Conservation (phyloP, 768 basidiomycete species). For the Psilocybe cubensis region DNA sequence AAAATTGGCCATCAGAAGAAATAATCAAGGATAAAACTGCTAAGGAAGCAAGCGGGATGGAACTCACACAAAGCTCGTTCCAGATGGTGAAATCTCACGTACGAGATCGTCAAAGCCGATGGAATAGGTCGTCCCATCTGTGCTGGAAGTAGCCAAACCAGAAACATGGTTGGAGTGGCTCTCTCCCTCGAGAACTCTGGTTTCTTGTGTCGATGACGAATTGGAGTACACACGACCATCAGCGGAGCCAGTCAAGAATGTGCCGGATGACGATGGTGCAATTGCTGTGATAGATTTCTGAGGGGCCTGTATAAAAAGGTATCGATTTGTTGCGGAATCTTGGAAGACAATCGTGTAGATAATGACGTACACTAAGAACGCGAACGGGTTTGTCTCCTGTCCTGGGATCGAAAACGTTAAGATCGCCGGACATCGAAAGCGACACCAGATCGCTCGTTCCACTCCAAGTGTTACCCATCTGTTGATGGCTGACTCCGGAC, state of each 20-base stretch:
- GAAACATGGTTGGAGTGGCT: slow-evolving; percentile 76
- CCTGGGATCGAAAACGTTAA: slow-evolving; percentile 84
- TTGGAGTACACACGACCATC: slow-evolving; percentile 79
- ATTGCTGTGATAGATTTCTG: slow-evolving; percentile 80
- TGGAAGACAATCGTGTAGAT: background rate
- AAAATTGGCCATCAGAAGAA: background rate
- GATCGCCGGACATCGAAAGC: slow-evolving; percentile 78
- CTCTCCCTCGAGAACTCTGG: slow-evolving; percentile 54
- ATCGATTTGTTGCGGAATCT: background rate
- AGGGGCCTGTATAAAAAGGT: slow-evolving; percentile 56
- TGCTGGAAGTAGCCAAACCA: slow-evolving; percentile 51
- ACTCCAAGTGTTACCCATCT: slow-evolving; percentile 89
- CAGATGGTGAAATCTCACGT: slow-evolving; percentile 59
- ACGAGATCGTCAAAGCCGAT: slow-evolving; percentile 83
- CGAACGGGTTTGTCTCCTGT: slow-evolving; percentile 61
- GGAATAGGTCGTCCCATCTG: slow-evolving; percentile 61
- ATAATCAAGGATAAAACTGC: background rate
- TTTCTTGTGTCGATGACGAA: slow-evolving; percentile 49
- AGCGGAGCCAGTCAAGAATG: slow-evolving; percentile 81
- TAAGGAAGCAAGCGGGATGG: background rate
- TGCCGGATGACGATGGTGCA: slow-evolving; percentile 44
- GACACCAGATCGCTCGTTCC: slow-evolving; percentile 74
- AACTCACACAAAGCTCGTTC: slow-evolving; percentile 53
- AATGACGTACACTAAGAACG: slow-evolving; percentile 55
- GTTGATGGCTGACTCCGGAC: slow-evolving; percentile 76